Conservation (phyloP, 495 filamentous ascomycete species). For the Podospora comata region DNA sequence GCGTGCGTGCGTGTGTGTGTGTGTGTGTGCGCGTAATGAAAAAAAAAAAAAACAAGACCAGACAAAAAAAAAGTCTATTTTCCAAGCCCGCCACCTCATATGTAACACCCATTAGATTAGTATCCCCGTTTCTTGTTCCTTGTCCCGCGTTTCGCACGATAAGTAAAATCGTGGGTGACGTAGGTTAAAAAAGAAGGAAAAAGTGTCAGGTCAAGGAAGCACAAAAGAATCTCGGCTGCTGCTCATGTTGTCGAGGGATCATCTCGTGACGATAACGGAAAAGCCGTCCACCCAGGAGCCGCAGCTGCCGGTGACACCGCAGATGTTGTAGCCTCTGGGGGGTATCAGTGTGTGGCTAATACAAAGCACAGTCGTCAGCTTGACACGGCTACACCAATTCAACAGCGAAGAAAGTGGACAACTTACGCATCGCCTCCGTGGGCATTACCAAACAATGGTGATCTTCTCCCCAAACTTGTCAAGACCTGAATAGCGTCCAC, state of each 20-base stretch:
- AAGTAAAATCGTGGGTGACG: slow-evolving; percentile 1
- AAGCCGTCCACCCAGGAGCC: slow-evolving; percentile 86
- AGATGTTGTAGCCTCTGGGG: slow-evolving; percentile 84
- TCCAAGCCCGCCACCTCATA: background rate
- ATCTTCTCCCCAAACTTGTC: slow-evolving; percentile 82
- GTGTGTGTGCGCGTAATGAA: too few relatives aligned
- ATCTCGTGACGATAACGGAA: slow-evolving; percentile 76
- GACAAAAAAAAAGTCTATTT: background rate
- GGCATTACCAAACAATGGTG: slow-evolving; percentile 78
- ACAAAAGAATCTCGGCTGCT: background rate
- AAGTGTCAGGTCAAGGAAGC: background rate
- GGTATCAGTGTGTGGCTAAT: slow-evolving; percentile 82
- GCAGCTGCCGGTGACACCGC: slow-evolving; percentile 80
- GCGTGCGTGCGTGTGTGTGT: background rate
- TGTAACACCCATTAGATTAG: slow-evolving; percentile 7
- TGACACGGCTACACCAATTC: background rate
- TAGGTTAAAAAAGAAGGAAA: background rate
- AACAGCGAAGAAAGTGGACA: background rate
- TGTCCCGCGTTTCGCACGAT: background rate
- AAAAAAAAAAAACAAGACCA: background rate
- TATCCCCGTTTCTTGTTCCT: background rate
- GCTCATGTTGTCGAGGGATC: slow-evolving; percentile 23
- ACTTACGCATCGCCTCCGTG: slow-evolving; percentile 76
- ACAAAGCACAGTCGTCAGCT: slow-evolving; percentile 10
- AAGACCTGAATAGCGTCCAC: slow-evolving; percentile 89